Percentiles rank a stretch among this genome's conserved stretches.
These are phyloP conservation scores for Pseudogymnoascus sp. DNA, from an alignment of 2,329 filamentous ascomycete species.

Conservation along the genomic window DNA sequence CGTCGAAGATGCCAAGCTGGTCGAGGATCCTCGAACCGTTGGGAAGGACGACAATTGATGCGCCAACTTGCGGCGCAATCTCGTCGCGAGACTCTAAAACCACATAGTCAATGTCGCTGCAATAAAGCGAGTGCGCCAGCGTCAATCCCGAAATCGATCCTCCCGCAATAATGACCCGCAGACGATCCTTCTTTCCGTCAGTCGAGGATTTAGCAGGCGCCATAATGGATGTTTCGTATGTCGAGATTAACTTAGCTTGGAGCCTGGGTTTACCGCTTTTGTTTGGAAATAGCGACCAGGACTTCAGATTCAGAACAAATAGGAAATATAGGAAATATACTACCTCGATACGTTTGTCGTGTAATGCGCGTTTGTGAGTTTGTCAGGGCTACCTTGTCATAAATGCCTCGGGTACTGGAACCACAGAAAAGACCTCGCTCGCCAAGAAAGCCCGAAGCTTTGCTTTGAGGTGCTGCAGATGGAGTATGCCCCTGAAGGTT, in stretches of 20 bases:
- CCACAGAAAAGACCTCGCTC: neutral
- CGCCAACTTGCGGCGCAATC: slow-evolving; percentile 40
- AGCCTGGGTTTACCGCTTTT: neutral
- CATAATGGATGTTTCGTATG: neutral
- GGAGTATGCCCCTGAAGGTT: neutral
- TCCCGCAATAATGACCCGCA: slow-evolving; percentile 39
- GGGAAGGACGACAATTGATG: slow-evolving; percentile 39
- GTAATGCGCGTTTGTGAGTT: neutral
- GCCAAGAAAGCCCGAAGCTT: neutral
- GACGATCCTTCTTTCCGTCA: slow-evolving; percentile 2
- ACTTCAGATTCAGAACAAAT: neutral
- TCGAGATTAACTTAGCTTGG: slow-evolving; percentile 1
- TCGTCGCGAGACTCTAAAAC: slow-evolving; percentile 38
- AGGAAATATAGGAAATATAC: neutral
- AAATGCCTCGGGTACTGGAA: neutral
- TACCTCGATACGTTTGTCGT: neutral
- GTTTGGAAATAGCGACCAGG: neutral
- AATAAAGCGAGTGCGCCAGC: slow-evolving; percentile 39
- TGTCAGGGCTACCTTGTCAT: neutral
- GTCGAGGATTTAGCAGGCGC: neutral
- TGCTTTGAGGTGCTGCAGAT: neutral
- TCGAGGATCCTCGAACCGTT: slow-evolving; percentile 40
- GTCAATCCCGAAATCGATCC: slow-evolving; percentile 42
- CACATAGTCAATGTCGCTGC: slow-evolving; percentile 39
- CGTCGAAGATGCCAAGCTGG: slow-evolving; percentile 38